Base-by-base conservation (phyloP, 495 filamentous ascomycete species). In the Talaromyces trachyspermus region DNA sequence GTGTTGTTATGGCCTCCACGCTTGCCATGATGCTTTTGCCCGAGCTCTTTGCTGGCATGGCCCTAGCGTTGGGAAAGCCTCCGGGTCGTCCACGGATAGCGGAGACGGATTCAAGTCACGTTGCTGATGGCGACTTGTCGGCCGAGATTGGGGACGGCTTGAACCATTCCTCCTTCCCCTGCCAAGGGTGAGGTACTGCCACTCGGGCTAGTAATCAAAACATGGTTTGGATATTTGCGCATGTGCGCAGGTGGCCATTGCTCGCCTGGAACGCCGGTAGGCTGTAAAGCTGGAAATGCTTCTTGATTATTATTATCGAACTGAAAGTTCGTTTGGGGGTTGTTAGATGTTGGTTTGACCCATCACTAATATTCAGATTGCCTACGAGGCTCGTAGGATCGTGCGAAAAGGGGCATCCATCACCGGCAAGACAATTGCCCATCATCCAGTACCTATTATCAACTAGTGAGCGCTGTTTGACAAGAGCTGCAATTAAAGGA, bases 361-460 rank as follows among this genome's bases (percentile, higher is more conserved):
- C 75, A 32, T 83, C 81, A 35, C 78, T 75, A 18, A 89, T 60
- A 49, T 74, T 77, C 26, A 89, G 71, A 43, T 75, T 78, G 54
- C 79, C 83, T 50, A 87, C 72, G n/a, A 88, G 74, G 50, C 83
- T 76, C 4, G 89, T 81, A 8, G 94, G 94, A 55, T 99, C 94
- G 60, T 99, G 94, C 9, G 91, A 96, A 72, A 99, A 99, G 48
- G 95, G 84, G 65, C 94, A 99, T 10, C 88, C 88, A 48, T 88
- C 82, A 32, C 92, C 92, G 22, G 94, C 94, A 35, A 99, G 77
- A 61, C 94, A 99, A 55, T 91, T 95, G 8, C 94, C 94, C 73
- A 86, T 89, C 30, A 97, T 76, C 89, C 91, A 99, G 57, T 96
- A 96, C 63, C 88, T 95, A 54, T 19, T 50, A 19, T 32, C 19